These are phyloP conservation scores for Tephrocybe sp. DNA, from an alignment of 768 basidiomycete genomes.

Conservation along the genomic window DNA sequence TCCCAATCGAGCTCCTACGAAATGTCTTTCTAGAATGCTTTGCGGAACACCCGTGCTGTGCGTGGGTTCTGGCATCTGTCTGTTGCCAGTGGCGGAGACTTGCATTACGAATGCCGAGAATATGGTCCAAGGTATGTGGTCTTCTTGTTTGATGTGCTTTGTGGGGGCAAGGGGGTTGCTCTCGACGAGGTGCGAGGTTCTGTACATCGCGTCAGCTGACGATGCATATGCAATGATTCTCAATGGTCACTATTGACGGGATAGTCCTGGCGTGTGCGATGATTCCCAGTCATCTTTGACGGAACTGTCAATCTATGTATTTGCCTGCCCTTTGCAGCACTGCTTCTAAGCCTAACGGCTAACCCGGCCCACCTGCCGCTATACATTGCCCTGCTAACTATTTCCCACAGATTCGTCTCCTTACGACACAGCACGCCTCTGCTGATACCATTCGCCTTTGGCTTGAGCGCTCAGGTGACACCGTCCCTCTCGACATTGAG, in stretches of 20 bases:
- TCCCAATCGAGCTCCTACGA: conserved; percentile 73
- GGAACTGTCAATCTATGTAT: background rate
- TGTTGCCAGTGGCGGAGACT: conserved; percentile 67
- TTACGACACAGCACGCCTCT: conserved; percentile 67
- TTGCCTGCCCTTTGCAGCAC: conserved; percentile 1
- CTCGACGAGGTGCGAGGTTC: background rate
- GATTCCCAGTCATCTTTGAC: background rate
- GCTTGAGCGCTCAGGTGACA: conserved; percentile 76
- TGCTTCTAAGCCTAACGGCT: background rate
- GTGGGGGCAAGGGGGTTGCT: no score
- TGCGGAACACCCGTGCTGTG: conserved; percentile 68
- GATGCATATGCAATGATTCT: no score
- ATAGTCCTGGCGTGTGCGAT: background rate
- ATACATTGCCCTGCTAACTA: conserved; percentile 1
- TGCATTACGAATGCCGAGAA: conserved; percentile 60
- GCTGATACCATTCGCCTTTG: conserved; percentile 81
- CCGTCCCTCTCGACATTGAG: conserved; percentile 76
- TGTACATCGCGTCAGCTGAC: background rate
- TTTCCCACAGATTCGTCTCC: conserved; percentile 61
- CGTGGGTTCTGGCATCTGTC: conserved; percentile 75
- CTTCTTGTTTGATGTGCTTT: background rate
- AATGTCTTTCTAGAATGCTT: conserved; percentile 72
- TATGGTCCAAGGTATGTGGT: conserved; percentile 76
- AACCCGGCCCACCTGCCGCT: background rate
- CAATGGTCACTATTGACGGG: no score